These are phyloP conservation scores for Bruguiera hainesii DNA, from an alignment of 441 rosid genomes.

Conservation along the genomic window DNA sequence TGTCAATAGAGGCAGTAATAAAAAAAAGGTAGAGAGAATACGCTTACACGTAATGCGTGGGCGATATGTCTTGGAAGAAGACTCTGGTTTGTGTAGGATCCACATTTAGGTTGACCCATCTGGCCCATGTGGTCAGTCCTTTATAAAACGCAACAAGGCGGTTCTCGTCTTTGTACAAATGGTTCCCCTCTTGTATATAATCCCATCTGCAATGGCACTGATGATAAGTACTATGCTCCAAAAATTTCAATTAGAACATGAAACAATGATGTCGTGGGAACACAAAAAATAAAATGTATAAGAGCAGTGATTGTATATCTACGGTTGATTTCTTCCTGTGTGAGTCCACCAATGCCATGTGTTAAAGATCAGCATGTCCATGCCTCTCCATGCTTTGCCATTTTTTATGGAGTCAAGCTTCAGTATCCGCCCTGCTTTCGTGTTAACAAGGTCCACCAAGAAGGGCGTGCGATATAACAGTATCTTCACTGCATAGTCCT, in stretches of 20 bases:
- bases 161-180: slow-evolving; percentile 40
- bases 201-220: slow-evolving; percentile 42
- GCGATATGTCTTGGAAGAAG: slow-evolving; percentile 60
- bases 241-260: neutral
- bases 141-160: slow-evolving; percentile 41
- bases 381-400: slow-evolving; percentile 45
- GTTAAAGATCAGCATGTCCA: slow-evolving; percentile 60
- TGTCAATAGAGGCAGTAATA: neutral
- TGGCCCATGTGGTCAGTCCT: slow-evolving; percentile 55
- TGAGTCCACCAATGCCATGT: slow-evolving; percentile 97
- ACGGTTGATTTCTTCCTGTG: slow-evolving; percentile 59
- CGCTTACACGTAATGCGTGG: slow-evolving; percentile 42
- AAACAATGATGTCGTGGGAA: neutral
- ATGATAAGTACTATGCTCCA: neutral
- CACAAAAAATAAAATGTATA: too few relatives aligned
- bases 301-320: slow-evolving; percentile 1
- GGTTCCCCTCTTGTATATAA: slow-evolving; percentile 32
- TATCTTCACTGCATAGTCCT: slow-evolving; percentile 66
- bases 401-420: slow-evolving; percentile 46
- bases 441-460: slow-evolving; percentile 56
- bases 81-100: slow-evolving; percentile 39
- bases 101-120: slow-evolving; percentile 40
- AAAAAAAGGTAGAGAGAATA: neutral
- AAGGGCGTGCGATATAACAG: slow-evolving; percentile 57
- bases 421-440: slow-evolving; percentile 37